Evolutionary conservation across 2,329 filamentous ascomycete species (phyloP), one percentile per base, ranked within the genome.

Genomic region (Epichloe uncinata): DNA sequence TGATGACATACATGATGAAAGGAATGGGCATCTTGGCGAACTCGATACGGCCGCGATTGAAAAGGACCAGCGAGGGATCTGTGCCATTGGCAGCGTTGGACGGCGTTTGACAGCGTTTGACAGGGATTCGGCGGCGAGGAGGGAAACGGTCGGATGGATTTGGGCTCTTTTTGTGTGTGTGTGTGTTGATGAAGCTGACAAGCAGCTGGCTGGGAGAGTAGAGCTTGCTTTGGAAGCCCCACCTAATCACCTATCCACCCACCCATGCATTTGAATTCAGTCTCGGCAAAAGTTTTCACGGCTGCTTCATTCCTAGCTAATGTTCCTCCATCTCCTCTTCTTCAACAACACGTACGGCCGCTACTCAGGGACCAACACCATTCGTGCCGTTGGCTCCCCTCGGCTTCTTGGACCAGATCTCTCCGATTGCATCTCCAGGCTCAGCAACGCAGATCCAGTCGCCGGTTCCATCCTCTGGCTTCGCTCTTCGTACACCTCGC

Each of bases 381-480:
- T 48, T 46, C 2, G 45, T 49, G 30, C 37, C 30, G n/a, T 42
- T 37, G 3, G 34, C 13, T 9, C 16, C 46, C 41, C 30, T 48
- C n/a, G 45, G 45, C 36, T 52, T 52, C 42, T 46, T 75, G 41
- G 79, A 66, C 70, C 81, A 85, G 13, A 82, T 72, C 66, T 88
- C 84, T 0, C 81, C 79, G n/a, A 90, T 69, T 0, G 75, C 69
- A 62, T 88, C 81, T 0, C 83, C 85, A 42, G 77, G 69, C 26
- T 82, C 73, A n/a, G 71, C 72, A 2, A 81, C 70, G 48, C 83
- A 78, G 4, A 75, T 71, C 87, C 87, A 91, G 13, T 85, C 75
- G 0, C 86, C 87, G 47, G 82, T 87, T 0, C 84, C 85, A 51
- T 75, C 66, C 30, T 79, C 66, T 6, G 72, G 59, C 0, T 83